phyloP scores from a whole-genome alignment of 2,329 filamentous ascomycete species.

The Aspergillus ruber region DNA sequence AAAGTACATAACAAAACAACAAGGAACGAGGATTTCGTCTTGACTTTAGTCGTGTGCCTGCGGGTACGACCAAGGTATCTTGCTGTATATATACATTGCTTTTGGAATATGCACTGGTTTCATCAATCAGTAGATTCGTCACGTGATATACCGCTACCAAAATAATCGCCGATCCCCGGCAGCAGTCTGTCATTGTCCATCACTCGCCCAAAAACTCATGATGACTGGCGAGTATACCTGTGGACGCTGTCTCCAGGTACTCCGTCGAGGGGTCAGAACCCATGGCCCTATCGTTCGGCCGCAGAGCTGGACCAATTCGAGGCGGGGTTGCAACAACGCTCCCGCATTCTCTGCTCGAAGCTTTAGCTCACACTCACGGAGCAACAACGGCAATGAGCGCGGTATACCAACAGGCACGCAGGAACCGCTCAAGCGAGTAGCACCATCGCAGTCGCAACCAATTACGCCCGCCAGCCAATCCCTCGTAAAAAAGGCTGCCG shows the following conservation, averaged over 20 bases:
- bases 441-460: constrained; percentile 1
- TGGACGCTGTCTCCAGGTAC: constrained; percentile 32
- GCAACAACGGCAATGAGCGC: constrained; percentile 13
- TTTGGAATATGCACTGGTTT: too few species aligned
- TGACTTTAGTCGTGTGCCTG: background rate
- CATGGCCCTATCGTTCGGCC: constrained; percentile 16
- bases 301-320: constrained; percentile 18
- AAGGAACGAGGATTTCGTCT: background rate
- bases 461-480: constrained; percentile 9
- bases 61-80: too few species aligned
- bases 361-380: constrained; percentile 17
- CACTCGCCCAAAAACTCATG: constrained; percentile 8
- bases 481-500: constrained; percentile 19
- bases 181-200: background rate
- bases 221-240: constrained; percentile 38
- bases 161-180: background rate
- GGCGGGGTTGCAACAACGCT: constrained; percentile 17
- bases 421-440: constrained; percentile 13
- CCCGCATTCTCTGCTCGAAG: constrained; percentile 19
- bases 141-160: background rate
- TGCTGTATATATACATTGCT: too few species aligned
- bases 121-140: background rate
- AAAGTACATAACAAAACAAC: background rate
- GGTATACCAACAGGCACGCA: constrained; percentile 12
- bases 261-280: constrained; percentile 23